Evolutionary conservation across 2,329 filamentous ascomycete species (phyloP), one percentile per base, ranked within the genome.

Genomic region (Metarhizium album): DNA sequence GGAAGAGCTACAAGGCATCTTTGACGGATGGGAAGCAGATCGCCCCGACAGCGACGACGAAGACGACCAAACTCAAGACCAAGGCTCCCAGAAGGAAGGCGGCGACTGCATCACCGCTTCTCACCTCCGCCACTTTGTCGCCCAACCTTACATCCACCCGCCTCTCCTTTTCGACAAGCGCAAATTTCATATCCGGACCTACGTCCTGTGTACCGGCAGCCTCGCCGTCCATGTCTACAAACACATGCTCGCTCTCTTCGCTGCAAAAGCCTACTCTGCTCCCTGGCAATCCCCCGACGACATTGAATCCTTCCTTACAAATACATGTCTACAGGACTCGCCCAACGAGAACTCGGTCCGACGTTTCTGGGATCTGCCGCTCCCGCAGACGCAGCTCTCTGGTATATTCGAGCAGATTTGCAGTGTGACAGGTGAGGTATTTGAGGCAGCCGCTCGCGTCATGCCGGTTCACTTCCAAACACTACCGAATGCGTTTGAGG

Each of bases 171-270:
- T 73, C n/a, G 77, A 77, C 29, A 73, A 76, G 54, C 80, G 86
- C 56, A 98, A 98, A 68, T 98, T 97, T 70, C 93, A 98, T 70
- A 88, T 98, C 62, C 79, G 93, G 43, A 88, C 86, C 2, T 98
- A 98, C 67, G 87, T 95, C 23, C 77, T 95, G 53, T 87, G 88
- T 48, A 74, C 83, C 1, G 90, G 90, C 42, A 80, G 83, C 1
- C 74, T 98, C 13, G 76, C 82, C 53, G 81, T 97, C 49, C 90
- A 88, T 69, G 87, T 97, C 58, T 95, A 94, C 76, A 81, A 74
- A 59, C 82, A 83, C 53, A 95, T 97, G 90, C 83, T 98, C 11
- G 90, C 91, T 0, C 82, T 98, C 35, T 97, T 97, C 69, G 90
- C 93, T 0, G 83, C 81, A 9, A 79, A 80, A 54, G 67, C 82